phyloP scores from a whole-genome alignment of 2,329 filamentous ascomycete genomes.

The Sporothrix pallida region DNA sequence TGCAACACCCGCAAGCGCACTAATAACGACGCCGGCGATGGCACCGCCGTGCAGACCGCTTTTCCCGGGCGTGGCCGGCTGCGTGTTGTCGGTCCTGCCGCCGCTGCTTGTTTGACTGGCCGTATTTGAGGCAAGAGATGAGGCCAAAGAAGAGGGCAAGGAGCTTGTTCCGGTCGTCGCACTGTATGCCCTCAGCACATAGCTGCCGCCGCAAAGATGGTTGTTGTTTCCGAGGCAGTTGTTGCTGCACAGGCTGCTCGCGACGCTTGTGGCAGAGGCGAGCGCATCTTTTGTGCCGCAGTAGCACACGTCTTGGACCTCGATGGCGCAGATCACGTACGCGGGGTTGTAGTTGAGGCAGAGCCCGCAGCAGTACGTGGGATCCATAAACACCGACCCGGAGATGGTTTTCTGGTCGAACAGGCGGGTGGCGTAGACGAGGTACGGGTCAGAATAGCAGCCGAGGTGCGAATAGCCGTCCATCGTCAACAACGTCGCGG shows the following conservation, averaged over 20 bases:
- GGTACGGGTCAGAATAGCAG: not conserved
- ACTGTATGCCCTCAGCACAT: not conserved
- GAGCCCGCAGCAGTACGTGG: not conserved
- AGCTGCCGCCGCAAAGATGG: constrained; percentile 14
- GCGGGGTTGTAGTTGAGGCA: constrained; percentile 14
- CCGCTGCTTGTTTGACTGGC: too few species aligned
- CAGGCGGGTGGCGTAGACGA: not conserved
- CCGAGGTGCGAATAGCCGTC: not conserved
- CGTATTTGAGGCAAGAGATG: not conserved
- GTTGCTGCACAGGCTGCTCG: not conserved
- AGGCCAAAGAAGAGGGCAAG: not conserved
- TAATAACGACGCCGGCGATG: constrained; percentile 19
- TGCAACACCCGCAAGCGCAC: not conserved
- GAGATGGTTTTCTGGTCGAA: not conserved
- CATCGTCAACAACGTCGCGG: too few species aligned
- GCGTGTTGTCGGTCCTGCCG: too few species aligned
- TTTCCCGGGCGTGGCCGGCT: too few species aligned
- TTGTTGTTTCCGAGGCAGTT: not conserved
- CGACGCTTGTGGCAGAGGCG: not conserved
- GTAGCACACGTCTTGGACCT: constrained; percentile 38
- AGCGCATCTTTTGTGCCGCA: constrained; percentile 46
- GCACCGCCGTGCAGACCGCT: constrained; percentile 2
- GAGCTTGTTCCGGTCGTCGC: not conserved
- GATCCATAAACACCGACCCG: not conserved
- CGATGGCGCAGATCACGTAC: not conserved